phyloP scores from a whole-genome alignment of 495 filamentous ascomycete species.

The Parathielavia hyrcaniae region DNA sequence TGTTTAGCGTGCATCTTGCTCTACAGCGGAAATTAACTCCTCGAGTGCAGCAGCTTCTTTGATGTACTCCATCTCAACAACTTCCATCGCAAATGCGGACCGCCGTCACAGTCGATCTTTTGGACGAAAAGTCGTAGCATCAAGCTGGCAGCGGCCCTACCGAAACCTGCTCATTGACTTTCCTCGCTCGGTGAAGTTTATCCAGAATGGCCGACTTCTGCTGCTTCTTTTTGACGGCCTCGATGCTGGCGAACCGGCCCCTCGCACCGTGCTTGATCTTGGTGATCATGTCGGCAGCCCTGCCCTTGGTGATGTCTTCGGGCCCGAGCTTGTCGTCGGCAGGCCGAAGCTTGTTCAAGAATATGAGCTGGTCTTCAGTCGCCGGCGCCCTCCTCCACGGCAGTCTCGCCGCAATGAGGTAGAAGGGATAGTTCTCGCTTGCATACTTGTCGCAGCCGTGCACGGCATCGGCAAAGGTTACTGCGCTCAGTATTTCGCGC shows the following conservation, averaged over 20 bases:
- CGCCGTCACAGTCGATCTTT: too few relatives aligned
- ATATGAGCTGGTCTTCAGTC: slow-evolving; percentile 59
- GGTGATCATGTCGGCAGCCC: slow-evolving; percentile 86
- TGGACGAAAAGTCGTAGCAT: not conserved
- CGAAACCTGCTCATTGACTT: slow-evolving; percentile 49
- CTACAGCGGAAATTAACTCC: too few relatives aligned
- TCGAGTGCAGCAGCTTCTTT: too few relatives aligned
- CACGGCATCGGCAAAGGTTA: slow-evolving; percentile 63
- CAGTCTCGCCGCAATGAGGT: slow-evolving; percentile 52
- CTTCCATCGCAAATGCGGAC: not conserved
- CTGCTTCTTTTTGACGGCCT: slow-evolving; percentile 44
- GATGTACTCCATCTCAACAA: not conserved
- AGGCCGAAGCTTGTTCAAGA: slow-evolving; percentile 62
- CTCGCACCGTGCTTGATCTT: slow-evolving; percentile 79
- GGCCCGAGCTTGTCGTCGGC: slow-evolving; percentile 49
- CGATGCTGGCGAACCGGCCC: slow-evolving; percentile 54
- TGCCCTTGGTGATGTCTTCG: slow-evolving; percentile 64
- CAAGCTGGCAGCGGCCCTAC: slow-evolving; percentile 52
- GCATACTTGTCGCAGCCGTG: slow-evolving; percentile 81
- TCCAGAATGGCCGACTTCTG: slow-evolving; percentile 39
- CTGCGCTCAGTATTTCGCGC: slow-evolving; percentile 53
- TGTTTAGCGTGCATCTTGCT: too few relatives aligned
- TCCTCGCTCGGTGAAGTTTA: slow-evolving; percentile 39
- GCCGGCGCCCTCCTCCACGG: slow-evolving; percentile 64
- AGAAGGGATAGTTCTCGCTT: slow-evolving; percentile 50